Percentiles rank a stretch among this genome's conserved stretches.
Conservation (phyloP, 2,329 filamentous ascomycete genomes). For the Pseudogymnoascus verrucosus region DNA sequence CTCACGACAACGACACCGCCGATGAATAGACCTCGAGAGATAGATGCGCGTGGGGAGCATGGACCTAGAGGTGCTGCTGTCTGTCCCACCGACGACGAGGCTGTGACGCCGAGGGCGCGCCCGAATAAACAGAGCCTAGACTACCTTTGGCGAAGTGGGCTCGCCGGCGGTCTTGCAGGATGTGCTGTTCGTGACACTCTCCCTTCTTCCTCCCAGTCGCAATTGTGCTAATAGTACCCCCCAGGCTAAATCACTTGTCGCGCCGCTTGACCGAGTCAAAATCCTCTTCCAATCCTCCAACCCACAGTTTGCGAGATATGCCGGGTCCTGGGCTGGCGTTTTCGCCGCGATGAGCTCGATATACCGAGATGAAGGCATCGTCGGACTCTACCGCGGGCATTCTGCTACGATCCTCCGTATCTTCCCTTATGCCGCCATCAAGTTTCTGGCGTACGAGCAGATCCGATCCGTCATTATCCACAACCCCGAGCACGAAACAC, state of each 20-base stretch:
- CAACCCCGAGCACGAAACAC: constrained; percentile 66
- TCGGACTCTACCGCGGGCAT: constrained; percentile 84
- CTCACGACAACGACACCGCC: constrained; percentile 42
- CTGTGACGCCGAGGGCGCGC: constrained; percentile 37
- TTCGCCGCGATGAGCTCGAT: constrained; percentile 79
- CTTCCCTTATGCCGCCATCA: constrained; percentile 95
- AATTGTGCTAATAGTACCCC: constrained; percentile 13
- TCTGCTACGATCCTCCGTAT: constrained; percentile 90
- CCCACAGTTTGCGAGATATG: constrained; percentile 88
- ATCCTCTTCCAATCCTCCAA: constrained; percentile 97
- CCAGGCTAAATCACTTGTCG: constrained; percentile 90
- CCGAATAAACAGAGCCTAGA: constrained; percentile 67
- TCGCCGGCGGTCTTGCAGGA: constrained; percentile 84
- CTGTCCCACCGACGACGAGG: constrained; percentile 44
- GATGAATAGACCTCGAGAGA: constrained; percentile 33
- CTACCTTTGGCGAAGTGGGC: constrained; percentile 73
- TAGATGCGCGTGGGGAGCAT: constrained; percentile 23
- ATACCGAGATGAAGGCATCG: constrained; percentile 61
- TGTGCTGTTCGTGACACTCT: constrained; percentile 60
- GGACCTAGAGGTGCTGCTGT: constrained; percentile 31
- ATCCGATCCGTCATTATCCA: constrained; percentile 74
- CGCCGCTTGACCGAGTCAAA: constrained; percentile 93
- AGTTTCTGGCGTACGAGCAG: constrained; percentile 97
- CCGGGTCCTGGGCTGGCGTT: constrained; percentile 79
- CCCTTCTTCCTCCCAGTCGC: background rate